Evolutionary conservation across 345 rosid species (phyloP).

Genomic region (Citrus reticulata): DNA sequence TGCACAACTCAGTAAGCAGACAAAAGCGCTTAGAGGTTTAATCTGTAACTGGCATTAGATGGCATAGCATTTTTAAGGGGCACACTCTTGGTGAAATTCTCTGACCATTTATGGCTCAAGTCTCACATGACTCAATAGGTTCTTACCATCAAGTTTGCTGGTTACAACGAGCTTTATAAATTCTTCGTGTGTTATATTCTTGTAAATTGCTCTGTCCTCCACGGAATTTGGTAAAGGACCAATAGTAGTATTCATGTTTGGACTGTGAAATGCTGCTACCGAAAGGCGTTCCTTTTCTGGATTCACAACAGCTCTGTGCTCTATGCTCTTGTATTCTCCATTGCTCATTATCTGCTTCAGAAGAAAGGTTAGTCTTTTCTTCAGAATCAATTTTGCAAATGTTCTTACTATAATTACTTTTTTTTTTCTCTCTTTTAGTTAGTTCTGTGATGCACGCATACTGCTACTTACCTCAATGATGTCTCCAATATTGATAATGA

Average conservation of each 20-base stretch:
- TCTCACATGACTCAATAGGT: slow-evolving; percentile 20
- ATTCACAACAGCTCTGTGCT: slow-evolving; percentile 46
- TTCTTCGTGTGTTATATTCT: slow-evolving; percentile 11
- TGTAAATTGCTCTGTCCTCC: slow-evolving; percentile 15
- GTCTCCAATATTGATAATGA: slow-evolving; percentile 31
- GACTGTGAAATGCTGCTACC: slow-evolving; percentile 35
- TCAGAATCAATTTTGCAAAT: neutral
- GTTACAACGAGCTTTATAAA: slow-evolving; percentile 2
- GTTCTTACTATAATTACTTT: too few relatives aligned
- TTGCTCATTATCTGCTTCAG: slow-evolving; percentile 32
- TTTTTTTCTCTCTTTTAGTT: too few relatives aligned
- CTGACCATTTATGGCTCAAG: neutral
- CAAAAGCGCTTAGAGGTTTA: neutral
- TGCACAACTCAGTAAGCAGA: neutral
- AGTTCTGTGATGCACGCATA: neutral
- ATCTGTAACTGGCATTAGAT: neutral
- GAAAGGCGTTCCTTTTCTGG: slow-evolving; percentile 29
- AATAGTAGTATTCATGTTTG: slow-evolving; percentile 13
- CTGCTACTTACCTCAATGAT: slow-evolving; percentile 30
- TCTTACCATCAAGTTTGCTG: slow-evolving; percentile 38
- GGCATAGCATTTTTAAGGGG: neutral
- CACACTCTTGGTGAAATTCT: neutral
- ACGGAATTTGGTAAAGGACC: slow-evolving; percentile 32
- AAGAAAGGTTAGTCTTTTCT: neutral
- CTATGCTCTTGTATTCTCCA: slow-evolving; percentile 37